Base-by-base conservation (phyloP, 148 eudicot species). In the Chenopodium formosanum region DNA sequence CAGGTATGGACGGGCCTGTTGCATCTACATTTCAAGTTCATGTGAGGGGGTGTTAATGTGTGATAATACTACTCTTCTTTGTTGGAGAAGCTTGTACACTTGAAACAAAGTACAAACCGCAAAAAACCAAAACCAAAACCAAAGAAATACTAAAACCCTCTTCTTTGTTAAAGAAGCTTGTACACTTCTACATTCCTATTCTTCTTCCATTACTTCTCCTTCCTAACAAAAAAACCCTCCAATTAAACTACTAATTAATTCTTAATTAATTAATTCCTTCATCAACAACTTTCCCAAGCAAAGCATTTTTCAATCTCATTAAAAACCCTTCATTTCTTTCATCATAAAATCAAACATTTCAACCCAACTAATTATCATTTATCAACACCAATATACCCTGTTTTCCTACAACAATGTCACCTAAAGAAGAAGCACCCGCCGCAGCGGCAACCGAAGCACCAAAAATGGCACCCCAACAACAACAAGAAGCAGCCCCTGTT, bases 271-370 rank as follows among this genome's bases (percentile, higher is more conserved):
- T 50, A 83, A 77, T 80, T 47, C 76, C 86, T 85, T 85, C 85
- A 64, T 81, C 83, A 79, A 77, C 81, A 80, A 80, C 85, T 86
- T 88, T 78, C 81, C 74, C 83, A 88, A 86, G 88, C 81, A 88
- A 88, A 86, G 90, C 86, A 88, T 86, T 85, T 71, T 67, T 71
- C 76, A 72, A 74, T 25, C 32, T 40, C 63, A 53, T 60, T 67
- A 29, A 83, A 76, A 83, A 27, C 74, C 84, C 79, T 76, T 58
- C 27, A 56, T 17, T 7, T 14, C 52, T 1, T 25, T 27, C 5
- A 17, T 27, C 13, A 22, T 10, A 40, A 48, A 10, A 62, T 62
- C 68, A 50, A 65, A 64, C 74, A 66, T 34, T 66, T 50, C 53
- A 50, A 50, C 16, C 53, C 53, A 50, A 44, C 47, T 47, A 69